Base-by-base conservation (phyloP, 345 rosid species). In the Noccaea caerulescens region DNA sequence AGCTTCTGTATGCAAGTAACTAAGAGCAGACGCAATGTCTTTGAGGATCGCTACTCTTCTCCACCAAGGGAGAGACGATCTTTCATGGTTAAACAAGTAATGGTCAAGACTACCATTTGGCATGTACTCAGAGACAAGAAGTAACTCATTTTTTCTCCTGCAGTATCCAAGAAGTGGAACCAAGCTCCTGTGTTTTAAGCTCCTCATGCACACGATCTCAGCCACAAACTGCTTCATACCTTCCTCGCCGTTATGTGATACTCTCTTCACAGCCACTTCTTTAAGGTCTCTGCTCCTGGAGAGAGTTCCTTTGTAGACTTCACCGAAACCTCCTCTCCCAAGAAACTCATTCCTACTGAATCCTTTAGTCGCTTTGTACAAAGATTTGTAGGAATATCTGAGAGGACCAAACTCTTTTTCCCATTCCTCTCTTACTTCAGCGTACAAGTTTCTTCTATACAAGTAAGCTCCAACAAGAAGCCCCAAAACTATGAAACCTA, bases 321-420 rank as follows among this genome's bases (percentile, higher is more conserved):
- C 71, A 2, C 97, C 93, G 11, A 76, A 86, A 52, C 96, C 92
- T 4, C 98, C 89, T 5, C 18, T 30, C 38, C 94, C 96, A 9
- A 86, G 58, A 55, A 86, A 43, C 42, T 79, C 87, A 32, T 43
- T 50, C 10, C 76, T 81, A 13, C 33, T 76, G 46, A 91, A 88
- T 4, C 95, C 96, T 62, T 84, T 82, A 0, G 94, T 83, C 53
- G 94, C 90, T 32, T 37, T 68, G 45, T 83, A 82, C 9, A 91
- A 75, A 71, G 84, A 78, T 59, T 87, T 85, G 72, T 80, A 87
- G 3, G 84, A 77, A 30, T 77, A 85, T 34, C 92, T 80, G 3
- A 72, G 87, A 25, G 87, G 82, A 5, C 87, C 78, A 33, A 43
- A 86, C 23, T 82, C 87, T 41, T 56, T 69, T 70, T 90, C 96